Evolutionary conservation across 345 rosid species (phyloP).

Genomic region (Schrenkiella parvula): DNA sequence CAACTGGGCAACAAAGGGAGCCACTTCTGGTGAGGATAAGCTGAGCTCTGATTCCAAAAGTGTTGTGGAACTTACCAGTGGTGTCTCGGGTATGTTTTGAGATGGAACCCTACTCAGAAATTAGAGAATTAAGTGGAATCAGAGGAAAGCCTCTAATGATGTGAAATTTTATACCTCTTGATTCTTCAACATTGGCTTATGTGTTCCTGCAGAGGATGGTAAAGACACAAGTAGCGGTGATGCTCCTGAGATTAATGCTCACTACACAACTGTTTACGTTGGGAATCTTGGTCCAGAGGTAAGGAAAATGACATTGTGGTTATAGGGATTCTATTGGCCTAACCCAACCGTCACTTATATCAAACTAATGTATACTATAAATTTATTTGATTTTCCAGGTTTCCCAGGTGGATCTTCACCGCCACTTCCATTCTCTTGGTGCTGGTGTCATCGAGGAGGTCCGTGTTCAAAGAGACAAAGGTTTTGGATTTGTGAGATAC

Average conservation of each 20-base stretch:
- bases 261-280: constrained; percentile 52
- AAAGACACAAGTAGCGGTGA: constrained; percentile 38
- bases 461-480: constrained; percentile 53
- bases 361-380: background rate
- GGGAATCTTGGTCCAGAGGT: constrained; percentile 52
- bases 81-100: constrained; percentile 59
- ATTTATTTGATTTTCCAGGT: constrained; percentile 22
- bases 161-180: background rate
- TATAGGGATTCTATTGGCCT: background rate
- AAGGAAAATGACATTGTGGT: background rate
- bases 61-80: constrained; percentile 74
- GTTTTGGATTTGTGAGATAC: constrained; percentile 54
- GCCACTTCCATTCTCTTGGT: constrained; percentile 48
- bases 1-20: constrained; percentile 94
- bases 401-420: constrained; percentile 47
- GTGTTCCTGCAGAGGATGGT: constrained; percentile 32
- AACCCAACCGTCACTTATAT: background rate
- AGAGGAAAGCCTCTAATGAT: background rate
- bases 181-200: background rate
- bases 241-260: constrained; percentile 42
- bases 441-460: constrained; percentile 51
- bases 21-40: constrained; percentile 61
- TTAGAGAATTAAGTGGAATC: background rate
- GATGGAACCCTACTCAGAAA: background rate
- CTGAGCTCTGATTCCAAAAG: constrained; percentile 70